phyloP scores from a whole-genome alignment of 306 rosid species.

The Boehmeria nivea region DNA sequence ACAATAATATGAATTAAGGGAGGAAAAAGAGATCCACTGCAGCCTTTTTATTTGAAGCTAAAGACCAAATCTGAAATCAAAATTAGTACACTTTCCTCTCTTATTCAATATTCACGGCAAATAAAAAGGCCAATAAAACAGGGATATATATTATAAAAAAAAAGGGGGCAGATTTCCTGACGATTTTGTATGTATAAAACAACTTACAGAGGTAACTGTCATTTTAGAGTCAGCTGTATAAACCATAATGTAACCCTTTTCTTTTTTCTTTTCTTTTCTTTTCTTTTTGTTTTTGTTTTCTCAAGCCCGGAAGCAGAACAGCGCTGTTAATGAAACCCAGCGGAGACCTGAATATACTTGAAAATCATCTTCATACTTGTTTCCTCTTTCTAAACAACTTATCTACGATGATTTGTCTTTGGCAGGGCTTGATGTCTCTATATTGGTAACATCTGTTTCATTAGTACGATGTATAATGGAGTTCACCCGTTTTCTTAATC shows the following conservation, averaged over 20 bases:
- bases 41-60: too few relatives aligned
- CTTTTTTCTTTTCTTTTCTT: neutral
- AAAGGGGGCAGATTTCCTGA: neutral
- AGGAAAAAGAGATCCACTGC: too few relatives aligned
- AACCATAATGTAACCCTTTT: slow-evolving; percentile 23
- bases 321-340: slow-evolving; percentile 22
- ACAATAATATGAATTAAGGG: too few relatives aligned
- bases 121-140: slow-evolving; percentile 1
- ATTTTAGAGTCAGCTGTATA: slow-evolving; percentile 25
- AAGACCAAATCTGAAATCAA: too few relatives aligned
- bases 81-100: slow-evolving; percentile 7
- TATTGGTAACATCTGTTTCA: slow-evolving; percentile 37
- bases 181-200: slow-evolving; percentile 4
- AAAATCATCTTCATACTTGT: slow-evolving; percentile 29
- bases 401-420: slow-evolving; percentile 26
- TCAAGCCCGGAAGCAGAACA: neutral
- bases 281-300: neutral
- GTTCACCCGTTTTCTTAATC: slow-evolving; percentile 82
- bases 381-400: slow-evolving; percentile 33
- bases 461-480: slow-evolving; percentile 35
- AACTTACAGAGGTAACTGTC: slow-evolving; percentile 14
- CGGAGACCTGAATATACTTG: slow-evolving; percentile 2
- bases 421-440: slow-evolving; percentile 25
- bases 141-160: neutral
- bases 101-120: slow-evolving; percentile 11